A percentile compares a stretch with the other conserved stretches of the same genome.
Conservation (phyloP, 2,329 filamentous ascomycete genomes). For the Hymenoscyphus salicellus region DNA sequence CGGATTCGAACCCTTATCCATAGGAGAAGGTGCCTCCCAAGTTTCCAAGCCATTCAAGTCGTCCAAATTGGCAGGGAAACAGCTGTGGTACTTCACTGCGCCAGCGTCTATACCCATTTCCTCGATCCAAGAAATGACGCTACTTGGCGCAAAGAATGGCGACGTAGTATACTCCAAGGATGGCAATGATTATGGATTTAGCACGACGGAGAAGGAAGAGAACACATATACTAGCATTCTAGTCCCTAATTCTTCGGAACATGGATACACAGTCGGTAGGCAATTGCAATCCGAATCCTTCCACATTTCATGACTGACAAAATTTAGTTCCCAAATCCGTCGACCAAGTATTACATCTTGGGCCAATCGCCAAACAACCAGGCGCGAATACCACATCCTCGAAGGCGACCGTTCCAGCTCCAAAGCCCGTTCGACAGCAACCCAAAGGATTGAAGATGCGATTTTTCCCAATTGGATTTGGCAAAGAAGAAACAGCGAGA, state of each 20-base stretch:
- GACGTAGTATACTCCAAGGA: conserved; percentile 59
- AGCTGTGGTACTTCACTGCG: conserved; percentile 78
- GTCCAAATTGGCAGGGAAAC: conserved; percentile 63
- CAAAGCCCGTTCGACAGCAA: conserved; percentile 58
- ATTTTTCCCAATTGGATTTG: conserved; percentile 63
- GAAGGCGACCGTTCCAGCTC: conserved; percentile 45
- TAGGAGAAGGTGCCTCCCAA: conserved; percentile 17
- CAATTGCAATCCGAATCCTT: conserved; percentile 14
- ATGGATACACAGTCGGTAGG: conserved; percentile 55
- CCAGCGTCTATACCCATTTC: conserved; percentile 68
- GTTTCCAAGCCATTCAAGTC: conserved; percentile 53
- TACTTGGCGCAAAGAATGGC: conserved; percentile 54
- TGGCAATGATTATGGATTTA: conserved; percentile 60
- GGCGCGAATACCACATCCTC: conserved; percentile 36
- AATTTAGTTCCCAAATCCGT: conserved; percentile 38
- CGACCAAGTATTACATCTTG: conserved; percentile 62
- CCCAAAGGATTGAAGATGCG: conserved; percentile 65
- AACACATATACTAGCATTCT: conserved; percentile 56
- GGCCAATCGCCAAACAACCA: conserved; percentile 56
- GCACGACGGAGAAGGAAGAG: conserved; percentile 51
- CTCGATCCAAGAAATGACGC: conserved; percentile 61
- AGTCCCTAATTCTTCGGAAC: conserved; percentile 55
- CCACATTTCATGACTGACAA: conserved; percentile 4
- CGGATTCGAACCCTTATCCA: conserved; percentile 28
- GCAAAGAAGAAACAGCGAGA: conserved; percentile 41